A percentile compares a stretch with the other conserved stretches of the same genome.
Evolutionary conservation across 2,329 filamentous ascomycete species (phyloP).

Genomic region (Alternaria sp.): DNA sequence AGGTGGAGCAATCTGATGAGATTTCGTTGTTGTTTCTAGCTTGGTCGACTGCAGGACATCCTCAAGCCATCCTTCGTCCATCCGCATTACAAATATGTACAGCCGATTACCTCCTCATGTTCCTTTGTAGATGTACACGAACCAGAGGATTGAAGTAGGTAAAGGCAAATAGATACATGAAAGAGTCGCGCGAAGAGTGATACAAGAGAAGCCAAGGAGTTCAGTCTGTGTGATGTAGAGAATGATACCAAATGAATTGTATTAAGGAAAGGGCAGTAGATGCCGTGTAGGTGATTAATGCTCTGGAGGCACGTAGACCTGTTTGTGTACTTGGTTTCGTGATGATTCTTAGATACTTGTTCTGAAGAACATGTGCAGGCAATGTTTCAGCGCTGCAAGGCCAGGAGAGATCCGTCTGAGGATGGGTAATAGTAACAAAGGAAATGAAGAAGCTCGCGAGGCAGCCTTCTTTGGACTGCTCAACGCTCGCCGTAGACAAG

Average conservation of each 20-base stretch:
- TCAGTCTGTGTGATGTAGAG: conserved; percentile 25
- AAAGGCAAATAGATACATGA: conserved; percentile 31
- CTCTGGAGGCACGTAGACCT: conserved; percentile 40
- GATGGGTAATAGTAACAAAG: conserved; percentile 43
- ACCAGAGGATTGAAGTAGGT: conserved; percentile 36
- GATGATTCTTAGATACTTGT: conserved; percentile 40
- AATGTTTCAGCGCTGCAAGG: conserved; percentile 38
- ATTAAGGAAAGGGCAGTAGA: conserved; percentile 24
- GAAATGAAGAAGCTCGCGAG: conserved; percentile 41
- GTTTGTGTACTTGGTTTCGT: conserved; percentile 40
- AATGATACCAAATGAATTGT: conserved; percentile 23
- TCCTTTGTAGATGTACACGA: conserved; percentile 23
- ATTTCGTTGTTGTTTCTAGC: conserved; percentile 30
- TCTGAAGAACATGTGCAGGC: conserved; percentile 33
- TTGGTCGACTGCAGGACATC: conserved; percentile 27
- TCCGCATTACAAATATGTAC: conserved; percentile 31
- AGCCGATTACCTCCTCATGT: conserved; percentile 24
- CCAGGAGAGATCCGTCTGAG: conserved; percentile 39
- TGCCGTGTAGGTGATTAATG: conserved; percentile 28
- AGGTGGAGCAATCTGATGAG: not conserved
- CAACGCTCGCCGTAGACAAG: conserved; percentile 32
- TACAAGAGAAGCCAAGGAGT: conserved; percentile 9
- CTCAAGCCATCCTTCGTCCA: conserved; percentile 29
- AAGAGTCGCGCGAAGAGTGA: conserved; percentile 13
- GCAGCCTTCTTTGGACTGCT: conserved; percentile 34